Conservation (phyloP, 2,329 filamentous ascomycete species). For the Pyrenochaeta sp. region DNA sequence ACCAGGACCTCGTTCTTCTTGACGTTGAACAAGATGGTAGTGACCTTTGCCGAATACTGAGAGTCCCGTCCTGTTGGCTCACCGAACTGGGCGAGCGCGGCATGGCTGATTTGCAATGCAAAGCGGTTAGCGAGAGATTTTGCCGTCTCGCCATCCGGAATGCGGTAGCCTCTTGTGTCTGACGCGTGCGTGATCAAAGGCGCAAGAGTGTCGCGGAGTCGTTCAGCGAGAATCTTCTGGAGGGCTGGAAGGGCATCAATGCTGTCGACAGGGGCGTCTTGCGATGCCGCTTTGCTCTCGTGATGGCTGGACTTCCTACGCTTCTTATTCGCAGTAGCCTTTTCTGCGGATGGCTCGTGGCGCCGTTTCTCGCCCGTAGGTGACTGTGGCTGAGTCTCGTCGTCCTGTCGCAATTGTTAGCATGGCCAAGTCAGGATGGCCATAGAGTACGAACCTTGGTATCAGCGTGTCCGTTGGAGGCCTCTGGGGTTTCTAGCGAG, state of each 20-base stretch:
- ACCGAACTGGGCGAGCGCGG: constrained; percentile 63
- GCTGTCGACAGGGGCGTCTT: constrained; percentile 18
- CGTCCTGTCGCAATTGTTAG: constrained; percentile 24
- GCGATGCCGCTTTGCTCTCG: constrained; percentile 29
- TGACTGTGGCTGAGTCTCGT: constrained; percentile 42
- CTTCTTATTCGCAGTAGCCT: constrained; percentile 42
- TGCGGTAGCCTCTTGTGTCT: constrained; percentile 68
- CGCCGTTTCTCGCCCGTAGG: constrained; percentile 48
- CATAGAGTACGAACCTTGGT: constrained; percentile 26
- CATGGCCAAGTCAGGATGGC: constrained; percentile 2
- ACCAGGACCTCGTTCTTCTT: constrained; percentile 86
- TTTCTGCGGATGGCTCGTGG: constrained; percentile 40
- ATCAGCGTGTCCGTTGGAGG: constrained; percentile 33
- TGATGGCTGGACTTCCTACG: constrained; percentile 47
- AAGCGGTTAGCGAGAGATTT: constrained; percentile 72
- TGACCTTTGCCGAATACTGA: constrained; percentile 70
- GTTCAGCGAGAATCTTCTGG: constrained; percentile 73
- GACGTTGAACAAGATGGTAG: constrained; percentile 82
- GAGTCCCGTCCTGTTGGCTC: constrained; percentile 53
- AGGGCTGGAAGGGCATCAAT: constrained; percentile 63
- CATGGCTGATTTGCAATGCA: constrained; percentile 81
- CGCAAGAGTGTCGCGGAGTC: constrained; percentile 73
- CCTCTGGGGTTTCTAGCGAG: constrained; percentile 17
- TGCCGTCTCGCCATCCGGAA: constrained; percentile 69
- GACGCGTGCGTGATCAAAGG: constrained; percentile 71